phyloP scores from a whole-genome alignment of 139 green algal genomes.

The Mychonastes homosphaera region DNA sequence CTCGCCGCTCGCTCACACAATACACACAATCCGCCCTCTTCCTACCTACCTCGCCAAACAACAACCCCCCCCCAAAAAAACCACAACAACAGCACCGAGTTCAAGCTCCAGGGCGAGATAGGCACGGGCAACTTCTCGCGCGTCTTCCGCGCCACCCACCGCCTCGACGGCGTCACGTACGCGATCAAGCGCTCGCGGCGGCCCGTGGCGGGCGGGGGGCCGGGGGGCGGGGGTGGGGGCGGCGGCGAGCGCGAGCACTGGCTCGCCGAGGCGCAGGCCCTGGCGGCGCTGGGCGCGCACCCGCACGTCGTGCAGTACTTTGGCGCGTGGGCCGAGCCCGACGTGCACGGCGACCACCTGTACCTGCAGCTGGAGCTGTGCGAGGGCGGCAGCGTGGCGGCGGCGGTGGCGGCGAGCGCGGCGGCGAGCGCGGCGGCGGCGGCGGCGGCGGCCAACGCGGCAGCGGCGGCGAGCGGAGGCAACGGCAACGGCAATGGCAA shows the following conservation, averaged over 20 bases:
- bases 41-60: too few species aligned
- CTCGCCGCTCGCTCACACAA: too few species aligned
- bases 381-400: slow-evolving; percentile 32
- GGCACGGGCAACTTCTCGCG: slow-evolving; percentile 64
- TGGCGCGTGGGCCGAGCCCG: slow-evolving; percentile 63
- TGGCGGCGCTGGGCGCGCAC: slow-evolving; percentile 59
- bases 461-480: neutral
- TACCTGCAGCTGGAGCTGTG: slow-evolving; percentile 90
- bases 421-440: too few species aligned
- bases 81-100: slow-evolving; percentile 54
- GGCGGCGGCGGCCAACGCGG: too few species aligned
- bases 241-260: slow-evolving; percentile 41
- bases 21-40: too few species aligned
- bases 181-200: slow-evolving; percentile 70
- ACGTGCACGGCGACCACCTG: slow-evolving; percentile 39
- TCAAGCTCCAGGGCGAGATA: slow-evolving; percentile 47
- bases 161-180: slow-evolving; percentile 73
- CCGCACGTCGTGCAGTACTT: slow-evolving; percentile 78
- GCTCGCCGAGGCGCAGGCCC: slow-evolving; percentile 73
- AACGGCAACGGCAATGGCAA: slow-evolving; percentile 8
- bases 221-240: too few species aligned
- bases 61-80: too few species aligned
- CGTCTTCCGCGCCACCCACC: slow-evolving; percentile 57
- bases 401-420: neutral
- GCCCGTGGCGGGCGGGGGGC: too few species aligned